Percentiles rank a stretch among this genome's conserved stretches.
phyloP scores from a whole-genome alignment of 768 basidiomycete genomes.

The Pleurotus tuber-regium region DNA sequence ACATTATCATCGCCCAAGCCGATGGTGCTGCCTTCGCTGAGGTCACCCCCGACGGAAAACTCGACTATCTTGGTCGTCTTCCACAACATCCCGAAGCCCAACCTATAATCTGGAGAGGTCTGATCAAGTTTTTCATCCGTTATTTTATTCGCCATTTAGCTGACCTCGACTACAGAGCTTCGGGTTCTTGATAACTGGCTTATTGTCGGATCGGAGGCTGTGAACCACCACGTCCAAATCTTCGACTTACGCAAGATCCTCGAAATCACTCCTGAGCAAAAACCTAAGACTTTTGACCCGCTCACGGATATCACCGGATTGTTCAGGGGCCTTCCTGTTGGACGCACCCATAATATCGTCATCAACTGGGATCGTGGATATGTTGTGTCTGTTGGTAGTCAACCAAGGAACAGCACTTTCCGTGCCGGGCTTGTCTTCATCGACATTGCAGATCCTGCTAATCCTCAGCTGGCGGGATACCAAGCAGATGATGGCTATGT shows the following conservation, averaged over 20 bases:
- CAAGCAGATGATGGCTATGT: slow-evolving; percentile 27
- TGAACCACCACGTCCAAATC: slow-evolving; percentile 25
- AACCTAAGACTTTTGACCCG: slow-evolving; percentile 20
- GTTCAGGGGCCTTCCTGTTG: slow-evolving; percentile 24
- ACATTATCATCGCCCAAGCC: slow-evolving; percentile 18
- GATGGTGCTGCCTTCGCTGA: slow-evolving; percentile 17
- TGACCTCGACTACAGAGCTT: slow-evolving; percentile 16
- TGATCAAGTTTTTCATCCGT: neutral
- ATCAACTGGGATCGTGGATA: slow-evolving; percentile 19
- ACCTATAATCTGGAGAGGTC: slow-evolving; percentile 14
- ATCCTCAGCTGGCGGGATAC: slow-evolving; percentile 21
- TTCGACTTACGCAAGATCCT: slow-evolving; percentile 26
- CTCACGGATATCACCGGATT: slow-evolving; percentile 13
- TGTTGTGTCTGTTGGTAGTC: slow-evolving; percentile 24
- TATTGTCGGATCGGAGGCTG: slow-evolving; percentile 24
- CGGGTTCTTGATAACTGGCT: slow-evolving; percentile 22
- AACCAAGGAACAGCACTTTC: slow-evolving; percentile 19
- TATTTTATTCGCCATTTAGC: neutral
- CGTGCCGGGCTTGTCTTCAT: slow-evolving; percentile 26
- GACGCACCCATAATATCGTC: slow-evolving; percentile 27
- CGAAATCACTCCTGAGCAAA: slow-evolving; percentile 11
- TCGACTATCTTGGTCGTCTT: slow-evolving; percentile 17
- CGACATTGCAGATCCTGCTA: slow-evolving; percentile 24
- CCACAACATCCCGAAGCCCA: slow-evolving; percentile 19
- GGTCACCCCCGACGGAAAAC: slow-evolving; percentile 11